phyloP scores from a whole-genome alignment of 2,329 filamentous ascomycete genomes.

The Colletotrichum sp. region DNA sequence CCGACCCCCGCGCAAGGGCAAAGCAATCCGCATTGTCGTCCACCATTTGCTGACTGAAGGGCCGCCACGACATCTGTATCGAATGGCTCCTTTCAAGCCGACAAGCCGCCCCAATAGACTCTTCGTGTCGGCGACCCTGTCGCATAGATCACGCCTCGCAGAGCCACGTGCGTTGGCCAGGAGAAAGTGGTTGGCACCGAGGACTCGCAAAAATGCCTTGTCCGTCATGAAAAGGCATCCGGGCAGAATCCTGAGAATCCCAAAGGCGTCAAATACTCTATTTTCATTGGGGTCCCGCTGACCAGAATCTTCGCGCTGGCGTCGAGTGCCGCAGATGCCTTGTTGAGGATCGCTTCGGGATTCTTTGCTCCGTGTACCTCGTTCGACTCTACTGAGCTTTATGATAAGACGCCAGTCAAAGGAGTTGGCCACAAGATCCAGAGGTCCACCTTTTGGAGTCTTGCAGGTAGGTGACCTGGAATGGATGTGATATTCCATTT shows the following conservation, averaged over 20 bases:
- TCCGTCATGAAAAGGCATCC: not conserved
- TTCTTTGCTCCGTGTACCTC: not conserved
- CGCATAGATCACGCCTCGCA: not conserved
- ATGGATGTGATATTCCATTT: not conserved
- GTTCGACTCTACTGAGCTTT: not conserved
- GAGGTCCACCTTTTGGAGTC: not conserved
- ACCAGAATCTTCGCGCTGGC: not conserved
- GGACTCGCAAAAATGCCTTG: too few relatives aligned
- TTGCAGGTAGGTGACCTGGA: not conserved
- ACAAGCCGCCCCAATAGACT: not conserved
- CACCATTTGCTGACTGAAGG: not conserved
- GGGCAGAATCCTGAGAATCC: not conserved
- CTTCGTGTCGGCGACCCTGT: not conserved
- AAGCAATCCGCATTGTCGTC: not conserved
- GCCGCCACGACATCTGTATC: not conserved
- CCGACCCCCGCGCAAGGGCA: not conserved
- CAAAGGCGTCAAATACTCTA: not conserved
- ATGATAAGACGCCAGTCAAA: not conserved
- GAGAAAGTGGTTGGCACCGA: not conserved
- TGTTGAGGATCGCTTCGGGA: not conserved
- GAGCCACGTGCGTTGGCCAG: not conserved
- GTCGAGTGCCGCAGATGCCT: not conserved
- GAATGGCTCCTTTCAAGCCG: not conserved
- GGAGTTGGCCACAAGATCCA: not conserved
- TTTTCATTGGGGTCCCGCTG: not conserved